Conservation (phyloP, 2,329 filamentous ascomycete genomes). For the Penicillium aurantiogriseum region DNA sequence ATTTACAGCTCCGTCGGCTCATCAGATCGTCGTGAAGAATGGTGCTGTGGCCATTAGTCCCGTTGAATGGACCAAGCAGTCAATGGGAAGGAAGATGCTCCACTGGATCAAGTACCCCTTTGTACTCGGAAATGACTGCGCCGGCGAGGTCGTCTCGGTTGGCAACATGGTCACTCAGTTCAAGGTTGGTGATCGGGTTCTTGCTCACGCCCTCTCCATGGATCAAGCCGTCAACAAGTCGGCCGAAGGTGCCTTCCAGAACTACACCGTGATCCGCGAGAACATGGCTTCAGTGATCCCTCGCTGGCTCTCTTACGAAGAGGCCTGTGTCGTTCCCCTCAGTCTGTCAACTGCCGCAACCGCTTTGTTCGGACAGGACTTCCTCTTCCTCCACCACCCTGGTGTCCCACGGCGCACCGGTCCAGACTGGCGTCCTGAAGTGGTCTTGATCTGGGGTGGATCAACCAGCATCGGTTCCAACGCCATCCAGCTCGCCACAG, state of each 20-base stretch:
- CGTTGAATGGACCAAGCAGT: slow-evolving; percentile 1
- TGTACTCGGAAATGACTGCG: slow-evolving; percentile 20
- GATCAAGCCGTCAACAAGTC: slow-evolving; percentile 6
- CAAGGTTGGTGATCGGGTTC: slow-evolving; percentile 28
- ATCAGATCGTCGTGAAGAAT: not conserved
- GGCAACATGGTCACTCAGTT: slow-evolving; percentile 14
- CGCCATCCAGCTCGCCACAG: slow-evolving; percentile 13
- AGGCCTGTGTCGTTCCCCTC: slow-evolving; percentile 34
- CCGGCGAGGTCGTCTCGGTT: slow-evolving; percentile 14
- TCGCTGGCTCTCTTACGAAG: slow-evolving; percentile 25
- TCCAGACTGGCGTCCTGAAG: not conserved
- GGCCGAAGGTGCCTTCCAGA: slow-evolving; percentile 31
- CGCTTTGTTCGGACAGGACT: slow-evolving; percentile 30
- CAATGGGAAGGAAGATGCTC: not conserved
- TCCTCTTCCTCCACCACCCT: slow-evolving; percentile 21
- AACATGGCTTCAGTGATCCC: slow-evolving; percentile 29
- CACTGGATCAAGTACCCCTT: slow-evolving; percentile 12
- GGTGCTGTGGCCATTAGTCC: not conserved
- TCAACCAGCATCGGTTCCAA: slow-evolving; percentile 16
- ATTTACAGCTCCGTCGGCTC: not conserved
- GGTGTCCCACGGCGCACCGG: not conserved
- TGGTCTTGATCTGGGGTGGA: slow-evolving; percentile 22
- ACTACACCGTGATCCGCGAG: slow-evolving; percentile 26
- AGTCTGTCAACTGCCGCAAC: slow-evolving; percentile 32
- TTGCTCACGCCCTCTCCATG: slow-evolving; percentile 25